These are phyloP conservation scores for Gilbertella persicaria DNA, from an alignment of 371 early-diverging fungal genomes.

Conservation along the genomic window DNA sequence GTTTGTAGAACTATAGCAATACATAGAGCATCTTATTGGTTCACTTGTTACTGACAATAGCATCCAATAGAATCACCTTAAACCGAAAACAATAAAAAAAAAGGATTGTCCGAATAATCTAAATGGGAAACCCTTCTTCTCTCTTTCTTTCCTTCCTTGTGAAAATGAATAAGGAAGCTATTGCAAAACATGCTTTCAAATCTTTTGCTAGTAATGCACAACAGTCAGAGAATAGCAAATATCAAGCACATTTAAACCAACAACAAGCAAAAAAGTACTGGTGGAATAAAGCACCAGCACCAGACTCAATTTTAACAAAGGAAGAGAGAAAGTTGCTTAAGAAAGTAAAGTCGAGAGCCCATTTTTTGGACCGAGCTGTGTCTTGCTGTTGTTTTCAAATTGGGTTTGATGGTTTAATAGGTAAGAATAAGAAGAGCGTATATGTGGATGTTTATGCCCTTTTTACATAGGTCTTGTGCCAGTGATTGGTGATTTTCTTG, in stretches of 20 bases:
- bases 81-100: too few relatives aligned
- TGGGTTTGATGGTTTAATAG: slow-evolving; percentile 53
- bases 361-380: slow-evolving; percentile 41
- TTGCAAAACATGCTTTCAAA: slow-evolving; percentile 24
- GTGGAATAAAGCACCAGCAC: slow-evolving; percentile 31
- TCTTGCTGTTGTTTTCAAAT: slow-evolving; percentile 48
- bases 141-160: background rate
- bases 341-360: slow-evolving; percentile 39
- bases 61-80: too few relatives aligned
- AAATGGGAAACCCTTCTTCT: background rate
- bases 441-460: background rate
- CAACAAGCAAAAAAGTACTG: slow-evolving; percentile 23
- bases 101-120: too few relatives aligned
- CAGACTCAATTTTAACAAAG: slow-evolving; percentile 31
- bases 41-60: too few relatives aligned
- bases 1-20: slow-evolving; percentile 8
- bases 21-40: too few relatives aligned
- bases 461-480: slow-evolving; percentile 48
- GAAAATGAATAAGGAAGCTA: slow-evolving; percentile 20
- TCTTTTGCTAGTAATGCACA: slow-evolving; percentile 1
- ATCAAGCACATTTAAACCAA: background rate
- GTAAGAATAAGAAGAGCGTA: slow-evolving; percentile 22
- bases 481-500: slow-evolving; percentile 48
- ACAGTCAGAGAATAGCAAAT: background rate
- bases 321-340: slow-evolving; percentile 34